These are phyloP conservation scores for Xylariaceae sp. DNA, from an alignment of 2,329 filamentous ascomycete species.

Conservation along the genomic window DNA sequence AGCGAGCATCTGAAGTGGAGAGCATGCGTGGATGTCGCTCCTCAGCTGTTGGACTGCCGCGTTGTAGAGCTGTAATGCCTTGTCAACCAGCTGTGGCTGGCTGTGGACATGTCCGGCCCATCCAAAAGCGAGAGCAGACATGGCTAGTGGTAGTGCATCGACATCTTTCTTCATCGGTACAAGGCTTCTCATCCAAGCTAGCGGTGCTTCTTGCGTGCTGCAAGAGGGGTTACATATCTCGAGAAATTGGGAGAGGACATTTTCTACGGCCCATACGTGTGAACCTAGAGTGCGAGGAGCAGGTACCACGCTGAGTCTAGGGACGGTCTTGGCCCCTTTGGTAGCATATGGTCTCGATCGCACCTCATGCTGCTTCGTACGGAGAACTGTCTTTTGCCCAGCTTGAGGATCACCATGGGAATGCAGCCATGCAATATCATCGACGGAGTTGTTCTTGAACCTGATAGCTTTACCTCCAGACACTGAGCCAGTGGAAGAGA, in stretches of 20 bases:
- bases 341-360: conserved; percentile 3
- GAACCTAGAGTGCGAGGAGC: conserved; percentile 8
- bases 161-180: conserved; percentile 14
- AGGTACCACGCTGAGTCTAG: neutral
- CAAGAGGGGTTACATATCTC: conserved; percentile 11
- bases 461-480: neutral
- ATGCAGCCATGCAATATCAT: conserved; percentile 3
- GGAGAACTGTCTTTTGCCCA: neutral
- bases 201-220: conserved; percentile 13
- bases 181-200: conserved; percentile 17
- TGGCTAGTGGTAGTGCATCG: conserved; percentile 19
- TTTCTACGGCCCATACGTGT: conserved; percentile 14
- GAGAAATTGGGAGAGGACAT: conserved; percentile 15
- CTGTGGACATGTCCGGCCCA: conserved; percentile 17
- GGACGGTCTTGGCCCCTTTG: neutral
- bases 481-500: neutral
- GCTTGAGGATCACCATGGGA: neutral
- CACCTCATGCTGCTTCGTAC: neutral
- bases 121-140: conserved; percentile 20
- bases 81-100: conserved; percentile 13
- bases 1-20: conserved; percentile 15
- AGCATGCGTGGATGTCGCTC: conserved; percentile 8
- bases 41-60: conserved; percentile 17
- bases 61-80: conserved; percentile 20
- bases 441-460: conserved; percentile 2